Evolutionary conservation across 148 eudicot genomes (phyloP), one percentile per base, ranked within the genome.

Genomic region (Fagopyrum homotropicum): DNA sequence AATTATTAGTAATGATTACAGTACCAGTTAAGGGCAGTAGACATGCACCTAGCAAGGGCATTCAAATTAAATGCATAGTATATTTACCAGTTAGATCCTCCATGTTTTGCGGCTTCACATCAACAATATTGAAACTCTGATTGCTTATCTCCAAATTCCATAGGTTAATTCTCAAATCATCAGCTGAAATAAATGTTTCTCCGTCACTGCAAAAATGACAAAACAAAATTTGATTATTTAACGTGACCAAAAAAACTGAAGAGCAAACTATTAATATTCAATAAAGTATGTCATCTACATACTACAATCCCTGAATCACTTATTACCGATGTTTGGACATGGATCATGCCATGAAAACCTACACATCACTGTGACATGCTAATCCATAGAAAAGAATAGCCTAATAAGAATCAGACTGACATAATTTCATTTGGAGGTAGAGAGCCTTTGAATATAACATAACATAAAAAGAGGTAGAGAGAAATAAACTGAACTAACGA

Each of bases 111-210:
- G 95, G 95, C 83, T 90, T 90, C 80, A 88, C 89, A 80, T 90
- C 95, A 80, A 90, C 89, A 77, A 90, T 90, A 77, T 90, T 90
- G 86, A 90, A 90, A 84, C 95, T 90, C 78, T 90, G 95, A 79
- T 81, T 88, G 85, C 92, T 88, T 56, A 88, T 88, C 78, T 88
- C 92, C 84, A 90, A 77, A 82, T 90, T 90, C 92, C 96, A 90
- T 74, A 90, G 96, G 80, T 90, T 90, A 78, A 90, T 90, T 16
- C 96, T 84, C 75, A 90, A 86, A 82, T 90, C 96, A 88, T 90
- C 96, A 70, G 96, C 96, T 44, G 96, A 90, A 78, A 90, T 87
- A 77, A 90, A 90, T 46, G 96, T 90, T 76, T 90, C 96, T 14
- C 96, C 92, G 66, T 90, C 96, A 82, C 96, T 90, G 78, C 50